phyloP scores from a whole-genome alignment of 2,329 filamentous ascomycete genomes.

The Ophiostoma populinum region DNA sequence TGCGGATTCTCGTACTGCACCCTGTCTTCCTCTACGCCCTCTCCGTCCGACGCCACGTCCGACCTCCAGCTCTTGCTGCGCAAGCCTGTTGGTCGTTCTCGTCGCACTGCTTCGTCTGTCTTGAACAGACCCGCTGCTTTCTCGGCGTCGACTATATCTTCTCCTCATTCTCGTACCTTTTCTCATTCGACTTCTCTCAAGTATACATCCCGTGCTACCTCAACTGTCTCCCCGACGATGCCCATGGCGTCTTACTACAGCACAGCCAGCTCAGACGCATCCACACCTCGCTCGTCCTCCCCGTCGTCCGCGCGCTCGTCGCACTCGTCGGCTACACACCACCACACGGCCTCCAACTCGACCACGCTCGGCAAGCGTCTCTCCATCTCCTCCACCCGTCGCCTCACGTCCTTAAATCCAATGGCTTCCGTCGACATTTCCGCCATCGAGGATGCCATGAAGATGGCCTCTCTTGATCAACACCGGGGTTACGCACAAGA shows the following conservation, averaged over 20 bases:
- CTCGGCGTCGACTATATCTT: conserved; percentile 1
- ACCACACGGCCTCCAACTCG: conserved; percentile 16
- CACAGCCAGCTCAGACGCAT: conserved; percentile 29
- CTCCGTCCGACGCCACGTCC: not conserved
- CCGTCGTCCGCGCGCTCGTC: conserved; percentile 32
- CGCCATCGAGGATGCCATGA: conserved; percentile 42
- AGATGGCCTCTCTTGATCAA: conserved; percentile 40
- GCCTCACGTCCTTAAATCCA: conserved; percentile 35
- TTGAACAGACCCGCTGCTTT: not conserved
- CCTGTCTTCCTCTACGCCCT: not conserved
- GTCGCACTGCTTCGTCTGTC: not conserved
- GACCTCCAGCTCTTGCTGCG: not conserved
- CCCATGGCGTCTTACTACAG: conserved; percentile 29
- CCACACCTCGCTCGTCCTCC: conserved; percentile 36
- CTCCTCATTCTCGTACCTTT: not conserved
- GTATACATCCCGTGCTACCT: conserved; percentile 1
- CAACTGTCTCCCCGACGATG: conserved; percentile 3
- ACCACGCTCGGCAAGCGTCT: conserved; percentile 29
- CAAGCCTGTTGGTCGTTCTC: conserved; percentile 1
- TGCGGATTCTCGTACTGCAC: not conserved
- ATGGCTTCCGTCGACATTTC: conserved; percentile 38
- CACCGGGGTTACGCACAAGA: conserved; percentile 42
- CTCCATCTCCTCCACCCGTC: conserved; percentile 30
- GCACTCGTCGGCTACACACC: conserved; percentile 19
- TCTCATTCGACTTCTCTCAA: not conserved